Evolutionary conservation across 2,329 filamentous ascomycete genomes (phyloP).

Genomic region (Grosmannia huntii): DNA sequence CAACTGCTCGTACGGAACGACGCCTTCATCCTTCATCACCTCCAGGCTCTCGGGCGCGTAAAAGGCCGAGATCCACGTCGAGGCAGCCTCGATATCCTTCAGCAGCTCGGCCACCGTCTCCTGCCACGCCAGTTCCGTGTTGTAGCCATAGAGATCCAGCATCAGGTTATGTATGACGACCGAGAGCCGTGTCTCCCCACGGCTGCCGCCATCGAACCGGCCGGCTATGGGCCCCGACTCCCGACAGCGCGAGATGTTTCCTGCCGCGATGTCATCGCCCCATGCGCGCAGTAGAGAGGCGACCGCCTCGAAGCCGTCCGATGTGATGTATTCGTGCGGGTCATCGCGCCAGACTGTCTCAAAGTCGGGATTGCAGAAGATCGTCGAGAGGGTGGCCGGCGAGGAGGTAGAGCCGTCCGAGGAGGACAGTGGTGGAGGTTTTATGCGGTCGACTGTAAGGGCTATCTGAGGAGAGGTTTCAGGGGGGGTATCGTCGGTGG

Average conservation of each 20-base stretch:
- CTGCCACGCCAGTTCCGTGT: slow-evolving; percentile 12
- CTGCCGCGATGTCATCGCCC: slow-evolving; percentile 10
- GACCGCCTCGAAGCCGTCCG: slow-evolving; percentile 10
- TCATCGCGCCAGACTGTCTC: slow-evolving; percentile 15
- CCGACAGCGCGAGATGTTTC: slow-evolving; percentile 11
- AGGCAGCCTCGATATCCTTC: slow-evolving; percentile 5
- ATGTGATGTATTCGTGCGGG: slow-evolving; percentile 13
- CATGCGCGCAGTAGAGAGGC: slow-evolving; percentile 10
- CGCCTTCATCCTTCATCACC: not conserved
- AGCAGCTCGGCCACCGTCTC: slow-evolving; percentile 9
- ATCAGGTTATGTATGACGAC: slow-evolving; percentile 17
- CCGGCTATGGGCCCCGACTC: slow-evolving; percentile 4
- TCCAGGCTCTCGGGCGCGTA: slow-evolving; percentile 9
- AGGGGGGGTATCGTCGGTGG: not conserved
- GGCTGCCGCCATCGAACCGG: slow-evolving; percentile 4
- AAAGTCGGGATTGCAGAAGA: slow-evolving; percentile 8
- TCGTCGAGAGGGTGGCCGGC: not conserved
- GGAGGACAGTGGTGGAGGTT: not conserved
- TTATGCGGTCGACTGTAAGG: slow-evolving; percentile 10
- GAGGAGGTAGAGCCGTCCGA: not conserved
- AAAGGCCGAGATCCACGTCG: slow-evolving; percentile 9
- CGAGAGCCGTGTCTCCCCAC: slow-evolving; percentile 9
- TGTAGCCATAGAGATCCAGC: slow-evolving; percentile 10
- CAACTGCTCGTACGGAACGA: slow-evolving; percentile 3
- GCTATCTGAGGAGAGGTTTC: not conserved